Base-by-base conservation (phyloP, 305 asterid genomes). In the Plantago lanceolata region DNA sequence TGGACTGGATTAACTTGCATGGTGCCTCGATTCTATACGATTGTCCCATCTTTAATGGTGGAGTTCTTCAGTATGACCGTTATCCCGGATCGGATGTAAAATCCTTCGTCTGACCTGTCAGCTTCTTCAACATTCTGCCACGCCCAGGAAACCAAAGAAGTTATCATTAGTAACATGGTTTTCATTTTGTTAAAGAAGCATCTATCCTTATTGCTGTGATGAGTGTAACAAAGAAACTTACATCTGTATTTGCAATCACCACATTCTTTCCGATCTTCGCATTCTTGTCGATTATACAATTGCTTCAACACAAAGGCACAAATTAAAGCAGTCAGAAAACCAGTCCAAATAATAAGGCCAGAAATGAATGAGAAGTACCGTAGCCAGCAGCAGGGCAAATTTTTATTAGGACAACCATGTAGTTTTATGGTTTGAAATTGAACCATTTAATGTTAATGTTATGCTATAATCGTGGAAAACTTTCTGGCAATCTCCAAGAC, bases 221-320 rank as follows among this genome's bases (percentile, higher is more conserved):
- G 26, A 70, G 52, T 11, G 56, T 12, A 26, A 50, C 13, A 15
- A 16, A n/a, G 58, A 68, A 67, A 69, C 91, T 84, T 80, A 89
- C 97, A 66, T 90, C 97, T 79, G 79, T 84, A 59, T 93, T 93
- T 68, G 81, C 81, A 61, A 93, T 88, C 71, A 84, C 61, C 70
- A 93, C 97, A 16, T 84, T 73, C 73, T 71, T 88, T 64, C 97
- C 96, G 8, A 93, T 90, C 88, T 71, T 87, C 5, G 99, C 90
- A 56, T 93, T 93, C 90, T 93, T 93, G 87, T 93, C 97, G 63
- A 93, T 88, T 61, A 93, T 93, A 70, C 99, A 93, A 63, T 87
- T 93, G 53, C 98, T 92, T 52, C 75, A 67, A 31, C 19, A 31
- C 24, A 5, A 37, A 40, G 9, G 52, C 31, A 19, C 31, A 31